Base-by-base conservation (phyloP, 2,329 filamentous ascomycete species). In the Dothideomycetes sp. region DNA sequence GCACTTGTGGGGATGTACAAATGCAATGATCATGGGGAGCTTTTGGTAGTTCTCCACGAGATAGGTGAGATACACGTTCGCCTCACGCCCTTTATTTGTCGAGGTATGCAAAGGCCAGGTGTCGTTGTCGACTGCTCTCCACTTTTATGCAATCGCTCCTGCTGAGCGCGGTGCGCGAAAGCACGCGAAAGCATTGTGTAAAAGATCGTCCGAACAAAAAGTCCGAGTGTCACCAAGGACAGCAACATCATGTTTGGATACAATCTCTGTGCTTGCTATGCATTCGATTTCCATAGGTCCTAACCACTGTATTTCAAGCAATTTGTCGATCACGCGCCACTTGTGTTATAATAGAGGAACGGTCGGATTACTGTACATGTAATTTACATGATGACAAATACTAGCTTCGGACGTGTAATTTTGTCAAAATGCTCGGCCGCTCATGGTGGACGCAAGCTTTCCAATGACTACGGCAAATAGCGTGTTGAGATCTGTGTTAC, bases 51-150 rank as follows among this genome's bases (percentile, higher is more conserved):
- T 45, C 34, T 68, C 63, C 40, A 68, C 62, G 11, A 69, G 53
- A 48, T 66, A 69, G 19, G 62, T 66, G 2, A 69, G 54, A 43
- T 69, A 69, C 37, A 62, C 63, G 52, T 64, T 67, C 4, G 63
- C 58, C 47, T 69, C 66, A 40, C 61, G 59, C 43, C 64, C 64
- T 49, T 68, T 68, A 50, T 68, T 55, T 38, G 19, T 40, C 33
- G n/a, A 47, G 47, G 29, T 42, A 31, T 19, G 48, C 45, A 19
- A 45, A 42, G n/a, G 50, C 43, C 33, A 42, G 33, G 50, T 46
- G 3, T 18, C 30, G 32, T 44, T 31, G 31, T 66, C 63, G 39
- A n/a, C n/a, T n/a, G n/a, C n/a, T n/a, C 15, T 11, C 16, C 32
- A 34, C 32, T 34, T 34, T 34, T 7, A 34, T 11, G 32, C 32